Base-by-base conservation (phyloP, 2,329 filamentous ascomycete genomes). In the Plenodomus tracheiphilus region DNA sequence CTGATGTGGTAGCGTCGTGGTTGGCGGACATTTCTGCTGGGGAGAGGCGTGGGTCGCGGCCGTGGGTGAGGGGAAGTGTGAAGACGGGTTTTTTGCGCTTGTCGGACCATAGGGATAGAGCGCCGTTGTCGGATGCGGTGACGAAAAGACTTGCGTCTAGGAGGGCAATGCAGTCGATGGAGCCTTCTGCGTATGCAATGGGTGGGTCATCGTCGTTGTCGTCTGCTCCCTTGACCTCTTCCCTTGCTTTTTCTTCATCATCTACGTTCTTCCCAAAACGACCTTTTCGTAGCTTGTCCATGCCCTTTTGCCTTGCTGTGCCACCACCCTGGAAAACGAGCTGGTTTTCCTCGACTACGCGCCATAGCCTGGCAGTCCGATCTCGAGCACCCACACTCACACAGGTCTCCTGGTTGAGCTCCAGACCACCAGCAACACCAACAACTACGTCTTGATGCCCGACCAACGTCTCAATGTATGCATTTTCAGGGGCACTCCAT, bases 21-120 rank as follows among this genome's bases (percentile, higher is more conserved):
- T 69, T 65, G n/a, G 91, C 88, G 1, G 87, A 93, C 25, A 86
- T 83, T 60, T 89, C 80, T 17, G 86, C 80, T 1, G 87, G 81
- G 2, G 80, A 77, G 43, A 92, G 75, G 2, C 87, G 78, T 3
- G 86, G 83, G 51, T 97, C 91, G 43, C 95, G 77, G 25, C 94
- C 94, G 72, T 99, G 94, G 3, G 93, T 91, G 22, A 89, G 79
- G 2, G 87, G 82, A 38, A 94, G 76, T 2, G 89, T 88, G 73
- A 86, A 88, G 9, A 99, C 79, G 0, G 94, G 88, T 74, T 97
- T 97, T 81, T 99, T 99, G 78, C 96, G 96, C 69, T 92, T 83
- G 18, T 91, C 80, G 52, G 86, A 91, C 93, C 93, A 97, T 11
- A 97, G 81, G 1, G 86, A 87, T 43, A 99, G 79, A 5, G 87